Evolutionary conservation across 148 eudicot species (phyloP), one percentile per base, ranked within the genome.

Genomic region (Linanthus parryae): DNA sequence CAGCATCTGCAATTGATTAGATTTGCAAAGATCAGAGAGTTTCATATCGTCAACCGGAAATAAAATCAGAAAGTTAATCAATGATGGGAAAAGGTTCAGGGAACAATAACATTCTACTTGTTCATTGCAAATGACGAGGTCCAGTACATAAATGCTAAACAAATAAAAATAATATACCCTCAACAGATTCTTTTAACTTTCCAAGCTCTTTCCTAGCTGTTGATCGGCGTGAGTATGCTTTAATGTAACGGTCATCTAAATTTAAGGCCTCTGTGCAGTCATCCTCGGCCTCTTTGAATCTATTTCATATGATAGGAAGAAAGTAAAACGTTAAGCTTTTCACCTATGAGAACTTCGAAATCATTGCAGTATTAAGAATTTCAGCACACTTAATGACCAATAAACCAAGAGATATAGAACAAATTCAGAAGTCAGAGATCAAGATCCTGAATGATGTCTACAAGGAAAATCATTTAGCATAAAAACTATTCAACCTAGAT

Each of bases 221-320:
- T 52, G 94, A 85, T 36, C 99, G 80, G 12, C 99, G 94, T 40
- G 96, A 88, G 73, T 82, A 92, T 33, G 99, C 96, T 74, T 92
- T 92, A 47, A 88, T 74, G 72, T 92, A 82, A 21, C 96, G 90
- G 66, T 92, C 99, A 74, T 92, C 99, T 62, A 92, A 64, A 71
- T 80, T 78, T 46, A 92, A 71, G 48, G 99, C 99, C 84, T 88
- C 99, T 7, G 96, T 71, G 61, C 99, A 92, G 66, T 88, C 96
- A 59, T 77, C 73, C 66, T 92, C 99, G 31, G 99, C 99, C 66
- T 92, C 99, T 68, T 64, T 76, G 51, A 79, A 84, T 67, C 99
- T 91, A 67, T 58, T 50, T 31, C 33, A 63, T 48, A 59, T 22
- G 29, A 2, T 58, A 31, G 51, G 52, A 50, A 35, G n/a, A 14